These are phyloP conservation scores for Colletotrichum falcatum DNA, from an alignment of 2,329 filamentous ascomycete species.

Conservation along the genomic window DNA sequence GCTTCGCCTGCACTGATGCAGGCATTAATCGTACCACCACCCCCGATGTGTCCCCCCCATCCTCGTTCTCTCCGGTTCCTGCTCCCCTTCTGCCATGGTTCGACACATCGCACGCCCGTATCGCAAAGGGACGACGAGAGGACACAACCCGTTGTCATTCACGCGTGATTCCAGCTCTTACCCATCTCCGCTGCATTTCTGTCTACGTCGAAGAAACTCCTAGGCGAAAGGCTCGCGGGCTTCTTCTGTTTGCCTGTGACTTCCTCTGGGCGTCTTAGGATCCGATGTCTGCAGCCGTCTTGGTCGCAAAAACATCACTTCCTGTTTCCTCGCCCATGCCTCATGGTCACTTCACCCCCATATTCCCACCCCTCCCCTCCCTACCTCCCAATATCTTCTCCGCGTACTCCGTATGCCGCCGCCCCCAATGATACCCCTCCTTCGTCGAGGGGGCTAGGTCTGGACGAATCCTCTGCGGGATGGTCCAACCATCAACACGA, in stretches of 20 bases:
- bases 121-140: not conserved
- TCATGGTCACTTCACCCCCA: not conserved
- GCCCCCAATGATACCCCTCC: conserved; percentile 36
- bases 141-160: not conserved
- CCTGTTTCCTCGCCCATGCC: not conserved
- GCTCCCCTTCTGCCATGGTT: not conserved
- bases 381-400: not conserved
- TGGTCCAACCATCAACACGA: conserved; percentile 23
- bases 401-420: conserved; percentile 27
- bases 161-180: not conserved
- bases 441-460: conserved; percentile 5
- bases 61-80: conserved; percentile 12
- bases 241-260: not conserved
- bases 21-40: conserved; percentile 39
- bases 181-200: not conserved
- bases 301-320: not conserved
- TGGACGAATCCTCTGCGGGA: conserved; percentile 31
- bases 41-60: conserved; percentile 8
- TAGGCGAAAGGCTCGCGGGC: not conserved
- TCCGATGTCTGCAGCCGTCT: not conserved
- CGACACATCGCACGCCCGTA: not conserved
- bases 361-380: conserved; percentile 8
- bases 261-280: not conserved
- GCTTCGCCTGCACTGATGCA: conserved; percentile 35
- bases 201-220: not conserved